phyloP scores from a whole-genome alignment of 2,329 filamentous ascomycete genomes.

The Microthyrium microscopicum region DNA sequence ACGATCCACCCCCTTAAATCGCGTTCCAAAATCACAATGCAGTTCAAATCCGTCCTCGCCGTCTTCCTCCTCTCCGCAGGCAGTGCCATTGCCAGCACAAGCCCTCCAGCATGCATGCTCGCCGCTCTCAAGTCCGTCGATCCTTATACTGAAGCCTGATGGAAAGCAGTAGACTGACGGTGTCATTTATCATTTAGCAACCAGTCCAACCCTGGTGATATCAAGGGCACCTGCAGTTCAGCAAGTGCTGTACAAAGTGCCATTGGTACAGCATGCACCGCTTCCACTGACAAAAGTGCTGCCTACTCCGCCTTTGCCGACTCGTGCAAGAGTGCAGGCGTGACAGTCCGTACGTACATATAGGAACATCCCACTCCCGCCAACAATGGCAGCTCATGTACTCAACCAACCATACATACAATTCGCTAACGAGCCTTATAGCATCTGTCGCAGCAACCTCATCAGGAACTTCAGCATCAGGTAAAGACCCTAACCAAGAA shows the following conservation, averaged over 20 bases:
- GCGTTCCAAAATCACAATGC: slow-evolving; percentile 5
- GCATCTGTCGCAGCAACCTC: not conserved
- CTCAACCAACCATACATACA: not conserved
- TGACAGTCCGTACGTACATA: slow-evolving; percentile 2
- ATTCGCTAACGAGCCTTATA: not conserved
- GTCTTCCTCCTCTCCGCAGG: not conserved
- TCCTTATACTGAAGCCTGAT: too few species aligned
- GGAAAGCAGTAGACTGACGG: too few species aligned
- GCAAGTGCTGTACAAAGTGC: slow-evolving; percentile 1
- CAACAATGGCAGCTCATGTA: not conserved
- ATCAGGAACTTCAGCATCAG: not conserved
- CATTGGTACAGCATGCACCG: slow-evolving; percentile 2
- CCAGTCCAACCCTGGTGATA: not conserved
- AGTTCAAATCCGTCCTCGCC: slow-evolving; percentile 4
- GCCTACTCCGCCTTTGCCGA: slow-evolving; percentile 1
- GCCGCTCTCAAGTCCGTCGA: slow-evolving; percentile 3
- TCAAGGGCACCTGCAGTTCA: slow-evolving; percentile 2
- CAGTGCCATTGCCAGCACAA: not conserved
- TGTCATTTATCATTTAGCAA: not conserved
- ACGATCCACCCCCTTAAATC: too few species aligned
- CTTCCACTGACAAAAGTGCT: not conserved
- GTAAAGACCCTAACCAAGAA: too few species aligned
- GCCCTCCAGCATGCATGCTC: slow-evolving; percentile 6
- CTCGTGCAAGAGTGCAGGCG: slow-evolving; percentile 2
- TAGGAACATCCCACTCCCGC: not conserved